Conservation (phyloP, 352 stramenopile species). For the Pythium apleroticum region DNA sequence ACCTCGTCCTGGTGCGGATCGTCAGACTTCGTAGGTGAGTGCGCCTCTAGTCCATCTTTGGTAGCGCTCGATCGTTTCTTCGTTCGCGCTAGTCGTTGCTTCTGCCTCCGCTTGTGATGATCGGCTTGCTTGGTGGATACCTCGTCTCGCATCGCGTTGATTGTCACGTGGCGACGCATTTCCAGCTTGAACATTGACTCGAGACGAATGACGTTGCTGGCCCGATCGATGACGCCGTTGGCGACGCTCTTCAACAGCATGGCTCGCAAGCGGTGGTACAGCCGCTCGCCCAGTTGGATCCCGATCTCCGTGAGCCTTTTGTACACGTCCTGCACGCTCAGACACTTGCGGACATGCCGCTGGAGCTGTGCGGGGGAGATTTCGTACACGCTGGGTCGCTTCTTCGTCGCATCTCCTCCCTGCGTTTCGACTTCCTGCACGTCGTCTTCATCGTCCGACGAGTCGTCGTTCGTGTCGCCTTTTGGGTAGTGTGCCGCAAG, state of each 20-base stretch:
- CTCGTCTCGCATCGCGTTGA: conserved; percentile 40
- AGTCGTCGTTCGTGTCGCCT: conserved; percentile 19
- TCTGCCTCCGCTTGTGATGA: conserved; percentile 18
- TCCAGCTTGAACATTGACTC: conserved; percentile 65
- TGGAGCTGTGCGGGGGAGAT: background rate
- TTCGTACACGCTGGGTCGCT: background rate
- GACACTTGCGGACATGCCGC: background rate
- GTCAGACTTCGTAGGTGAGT: background rate
- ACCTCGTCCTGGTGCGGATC: conserved; percentile 21
- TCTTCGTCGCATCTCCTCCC: background rate
- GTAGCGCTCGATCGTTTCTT: background rate
- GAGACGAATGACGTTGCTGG: conserved; percentile 49
- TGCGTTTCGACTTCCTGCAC: background rate
- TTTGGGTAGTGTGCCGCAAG: conserved; percentile 33
- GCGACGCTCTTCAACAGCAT: conserved; percentile 48
- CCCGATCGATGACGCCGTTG: conserved; percentile 39
- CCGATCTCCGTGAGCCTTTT: conserved; percentile 36
- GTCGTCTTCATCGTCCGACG: conserved; percentile 13
- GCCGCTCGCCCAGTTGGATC: conserved; percentile 39
- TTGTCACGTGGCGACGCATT: conserved; percentile 52
- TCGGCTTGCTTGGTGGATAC: conserved; percentile 29
- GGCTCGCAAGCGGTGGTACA: conserved; percentile 40
- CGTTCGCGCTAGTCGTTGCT: background rate
- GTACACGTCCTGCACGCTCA: conserved; percentile 33
- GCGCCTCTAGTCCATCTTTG: background rate